phyloP scores from a whole-genome alignment of 2,329 filamentous ascomycete species.

The Thyridium curvatum region DNA sequence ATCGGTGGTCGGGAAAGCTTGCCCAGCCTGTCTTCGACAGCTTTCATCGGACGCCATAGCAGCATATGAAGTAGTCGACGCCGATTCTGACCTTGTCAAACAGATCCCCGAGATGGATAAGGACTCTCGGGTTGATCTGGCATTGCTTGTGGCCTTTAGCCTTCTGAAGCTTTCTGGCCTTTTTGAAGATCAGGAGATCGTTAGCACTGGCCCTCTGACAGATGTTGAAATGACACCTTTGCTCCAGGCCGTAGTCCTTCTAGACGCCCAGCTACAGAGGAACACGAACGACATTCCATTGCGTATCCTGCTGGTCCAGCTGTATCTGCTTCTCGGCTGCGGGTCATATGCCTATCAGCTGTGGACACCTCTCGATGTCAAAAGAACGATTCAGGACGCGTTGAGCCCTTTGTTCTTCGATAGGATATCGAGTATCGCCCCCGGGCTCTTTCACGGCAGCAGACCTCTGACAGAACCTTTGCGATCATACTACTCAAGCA shows the following conservation, averaged over 20 bases:
- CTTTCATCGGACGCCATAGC: slow-evolving; percentile 12
- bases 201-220: slow-evolving; percentile 3
- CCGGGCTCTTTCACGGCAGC: slow-evolving; percentile 30
- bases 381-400: slow-evolving; percentile 51
- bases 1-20: background rate
- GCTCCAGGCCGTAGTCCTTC: slow-evolving; percentile 40
- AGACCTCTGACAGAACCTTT: slow-evolving; percentile 33
- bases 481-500: slow-evolving; percentile 37
- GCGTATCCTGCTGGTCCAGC: slow-evolving; percentile 42
- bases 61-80: slow-evolving; percentile 13
- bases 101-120: slow-evolving; percentile 18
- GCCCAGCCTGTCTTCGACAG: slow-evolving; percentile 9
- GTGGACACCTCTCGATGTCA: slow-evolving; percentile 47
- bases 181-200: too few species aligned
- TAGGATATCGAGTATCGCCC: slow-evolving; percentile 45
- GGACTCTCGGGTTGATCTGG: slow-evolving; percentile 23
- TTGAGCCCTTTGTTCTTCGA: slow-evolving; percentile 50
- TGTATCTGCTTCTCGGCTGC: slow-evolving; percentile 46
- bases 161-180: slow-evolving; percentile 22
- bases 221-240: slow-evolving; percentile 23
- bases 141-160: slow-evolving; percentile 20
- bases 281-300: slow-evolving; percentile 39
- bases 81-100: slow-evolving; percentile 11
- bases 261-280: slow-evolving; percentile 41
- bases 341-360: slow-evolving; percentile 37